These are phyloP conservation scores for Rhizopus microsporus DNA, from an alignment of 371 early-diverging fungal genomes.

Conservation along the genomic window DNA sequence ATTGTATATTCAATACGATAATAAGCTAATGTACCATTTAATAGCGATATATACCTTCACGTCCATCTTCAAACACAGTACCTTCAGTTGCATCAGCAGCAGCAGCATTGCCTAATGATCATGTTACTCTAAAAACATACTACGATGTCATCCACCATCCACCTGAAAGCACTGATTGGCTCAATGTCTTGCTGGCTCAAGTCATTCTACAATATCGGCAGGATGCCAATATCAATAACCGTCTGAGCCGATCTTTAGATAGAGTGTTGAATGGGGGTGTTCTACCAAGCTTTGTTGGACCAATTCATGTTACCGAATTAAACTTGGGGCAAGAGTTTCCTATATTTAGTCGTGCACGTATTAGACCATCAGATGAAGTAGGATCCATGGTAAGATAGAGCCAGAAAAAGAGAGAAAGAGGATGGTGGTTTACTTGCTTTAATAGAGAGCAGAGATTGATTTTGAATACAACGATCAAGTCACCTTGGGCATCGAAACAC, in stretches of 20 bases:
- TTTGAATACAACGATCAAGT: slow-evolving; percentile 82
- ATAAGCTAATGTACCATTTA: background rate
- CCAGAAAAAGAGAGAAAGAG: background rate
- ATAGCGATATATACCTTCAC: slow-evolving; percentile 46
- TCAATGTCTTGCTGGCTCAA: slow-evolving; percentile 89
- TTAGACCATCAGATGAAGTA: slow-evolving; percentile 70
- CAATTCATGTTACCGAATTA: slow-evolving; percentile 85
- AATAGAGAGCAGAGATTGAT: slow-evolving; percentile 62
- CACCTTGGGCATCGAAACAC: slow-evolving; percentile 79
- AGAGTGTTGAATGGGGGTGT: slow-evolving; percentile 77
- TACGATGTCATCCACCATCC: slow-evolving; percentile 65
- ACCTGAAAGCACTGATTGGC: slow-evolving; percentile 90
- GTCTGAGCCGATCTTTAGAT: slow-evolving; percentile 74
- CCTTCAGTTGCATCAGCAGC: slow-evolving; percentile 34
- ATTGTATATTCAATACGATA: background rate
- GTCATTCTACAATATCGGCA: slow-evolving; percentile 79
- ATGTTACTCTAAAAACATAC: slow-evolving; percentile 61
- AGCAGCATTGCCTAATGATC: slow-evolving; percentile 37
- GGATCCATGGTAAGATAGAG: slow-evolving; percentile 62
- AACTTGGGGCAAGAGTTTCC: slow-evolving; percentile 91
- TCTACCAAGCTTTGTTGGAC: slow-evolving; percentile 82
- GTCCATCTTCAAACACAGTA: slow-evolving; percentile 38
- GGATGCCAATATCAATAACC: slow-evolving; percentile 76
- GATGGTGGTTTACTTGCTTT: background rate
- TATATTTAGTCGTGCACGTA: slow-evolving; percentile 71